Evolutionary conservation across 1,284 basidiomycete genomes (phyloP), one percentile per base, ranked within the genome.

Genomic region (Stygiomarasmius scandens): DNA sequence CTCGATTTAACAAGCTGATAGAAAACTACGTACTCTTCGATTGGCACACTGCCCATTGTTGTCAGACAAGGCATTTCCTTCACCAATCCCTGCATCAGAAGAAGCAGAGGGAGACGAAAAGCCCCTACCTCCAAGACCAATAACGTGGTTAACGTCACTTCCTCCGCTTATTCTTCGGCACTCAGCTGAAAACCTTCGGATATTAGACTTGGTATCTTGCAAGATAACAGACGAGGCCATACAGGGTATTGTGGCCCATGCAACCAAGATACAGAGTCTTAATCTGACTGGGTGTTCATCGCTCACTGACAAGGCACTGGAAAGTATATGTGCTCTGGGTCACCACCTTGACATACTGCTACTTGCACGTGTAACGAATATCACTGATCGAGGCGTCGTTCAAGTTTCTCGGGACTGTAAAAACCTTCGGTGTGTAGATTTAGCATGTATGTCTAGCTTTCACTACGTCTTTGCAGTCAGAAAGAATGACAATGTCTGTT

Each of bases 381-480:
- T 97, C 65, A 96, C 95, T 25, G 95, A 98, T 67, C 77, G 74
- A 1, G 91, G 83, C 1, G 78, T 97, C n/a, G 82, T 88, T 36
- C 80, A 81, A 55, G 71, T 97, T 36, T 87, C 87, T 3, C 81
- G 89, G 16, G 75, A 80, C 12, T 98, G 95, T 70, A 80, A 82
- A 0, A 83, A 90, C 27, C 74, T 98, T 32, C 81, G 89, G 53
- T 93, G 92, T 67, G 80, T 97, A 58, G 95, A 97, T 69, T 74
- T 97, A 48, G 91, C 93, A 49, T 93, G 94, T 93, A 70, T 77
- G 85, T 82, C 16, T 29, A 19, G 12, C 6, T 34, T 43, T 43
- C 22, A 53, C 27, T 27, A 44, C 41, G 19, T 44, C 55, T 59
- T 16, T 52, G 48, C 53, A 55, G 46, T 27, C 24, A 22, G 24